Evolutionary conservation across 1,139 yeast genomes (phyloP).

Genomic region (Saccharomyces uvarum): DNA sequence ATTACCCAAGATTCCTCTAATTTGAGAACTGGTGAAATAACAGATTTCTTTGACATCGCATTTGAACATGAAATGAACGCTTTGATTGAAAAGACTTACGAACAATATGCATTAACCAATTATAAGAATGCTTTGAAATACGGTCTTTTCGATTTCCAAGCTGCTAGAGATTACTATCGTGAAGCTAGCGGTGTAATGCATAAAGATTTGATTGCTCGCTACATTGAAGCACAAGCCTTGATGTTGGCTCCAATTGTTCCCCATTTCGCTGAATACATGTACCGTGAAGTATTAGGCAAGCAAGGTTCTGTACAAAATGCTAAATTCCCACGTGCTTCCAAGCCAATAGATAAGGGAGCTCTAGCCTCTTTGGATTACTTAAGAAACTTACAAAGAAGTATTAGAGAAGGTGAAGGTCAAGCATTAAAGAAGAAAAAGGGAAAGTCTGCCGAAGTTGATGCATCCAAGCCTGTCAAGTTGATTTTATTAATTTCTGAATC

Average conservation of each 20-base stretch:
- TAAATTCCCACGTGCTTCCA: slow-evolving; percentile 64
- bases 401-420: slow-evolving; percentile 89
- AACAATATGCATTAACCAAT: slow-evolving; percentile 61
- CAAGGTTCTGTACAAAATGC: slow-evolving; percentile 62
- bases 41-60: slow-evolving; percentile 73
- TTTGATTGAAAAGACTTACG: slow-evolving; percentile 64
- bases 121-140: slow-evolving; percentile 84
- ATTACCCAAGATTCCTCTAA: slow-evolving; percentile 43
- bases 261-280: slow-evolving; percentile 85
- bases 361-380: slow-evolving; percentile 70
- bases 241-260: slow-evolving; percentile 91
- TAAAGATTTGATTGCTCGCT: slow-evolving; percentile 67
- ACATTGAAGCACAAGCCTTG: slow-evolving; percentile 78
- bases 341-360: slow-evolving; percentile 54
- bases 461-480: slow-evolving; percentile 62
- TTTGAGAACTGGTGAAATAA: slow-evolving; percentile 61
- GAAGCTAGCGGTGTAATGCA: slow-evolving; percentile 73
- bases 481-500: slow-evolving; percentile 65
- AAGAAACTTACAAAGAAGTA: slow-evolving; percentile 66
- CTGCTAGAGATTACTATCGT: slow-evolving; percentile 93
- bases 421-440: slow-evolving; percentile 89
- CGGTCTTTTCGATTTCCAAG: slow-evolving; percentile 90
- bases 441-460: slow-evolving; percentile 66
- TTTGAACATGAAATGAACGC: slow-evolving; percentile 91
- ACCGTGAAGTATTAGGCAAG: slow-evolving; percentile 69